Percentiles rank a stretch among this genome's conserved stretches.
These are phyloP conservation scores for Leishmania aethiopica DNA, from an alignment of 208 protist species.

Conservation along the genomic window DNA sequence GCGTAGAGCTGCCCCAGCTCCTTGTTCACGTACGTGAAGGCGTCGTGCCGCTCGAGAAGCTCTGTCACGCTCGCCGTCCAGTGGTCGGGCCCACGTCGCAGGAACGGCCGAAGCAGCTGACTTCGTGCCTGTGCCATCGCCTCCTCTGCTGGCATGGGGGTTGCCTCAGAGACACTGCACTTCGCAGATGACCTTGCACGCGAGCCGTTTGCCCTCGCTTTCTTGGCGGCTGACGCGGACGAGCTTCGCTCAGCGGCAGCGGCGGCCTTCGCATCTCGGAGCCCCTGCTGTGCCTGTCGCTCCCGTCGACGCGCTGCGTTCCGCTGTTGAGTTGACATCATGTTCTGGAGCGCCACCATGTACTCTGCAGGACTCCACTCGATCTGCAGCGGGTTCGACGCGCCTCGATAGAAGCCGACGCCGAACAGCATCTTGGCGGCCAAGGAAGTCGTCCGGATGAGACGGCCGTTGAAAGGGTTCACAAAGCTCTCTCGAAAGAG, in stretches of 20 bases:
- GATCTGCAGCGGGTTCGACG: constrained; percentile 62
- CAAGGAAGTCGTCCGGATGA: constrained; percentile 28
- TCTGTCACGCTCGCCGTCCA: constrained; percentile 55
- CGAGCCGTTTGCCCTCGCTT: neutral
- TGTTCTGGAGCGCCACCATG: constrained; percentile 25
- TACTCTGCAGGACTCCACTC: constrained; percentile 52
- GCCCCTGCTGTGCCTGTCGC: neutral
- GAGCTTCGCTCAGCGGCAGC: neutral
- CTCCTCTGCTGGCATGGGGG: neutral
- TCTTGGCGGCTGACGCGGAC: neutral
- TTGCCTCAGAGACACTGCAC: neutral
- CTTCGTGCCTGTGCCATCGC: constrained; percentile 14
- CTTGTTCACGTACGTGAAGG: constrained; percentile 42
- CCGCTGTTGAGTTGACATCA: constrained; percentile 7
- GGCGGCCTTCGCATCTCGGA: neutral
- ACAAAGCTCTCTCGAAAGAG: constrained; percentile 36
- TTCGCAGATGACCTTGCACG: neutral
- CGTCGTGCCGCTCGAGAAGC: constrained; percentile 57
- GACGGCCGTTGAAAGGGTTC: constrained; percentile 80
- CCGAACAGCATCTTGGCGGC: constrained; percentile 33
- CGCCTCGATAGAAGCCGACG: constrained; percentile 61
- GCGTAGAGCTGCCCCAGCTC: constrained; percentile 64
- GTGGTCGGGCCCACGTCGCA: constrained; percentile 5
- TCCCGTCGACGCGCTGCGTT: neutral
- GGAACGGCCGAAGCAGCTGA: constrained; percentile 18